Percentiles rank a stretch among this genome's conserved stretches.
Evolutionary conservation across 495 filamentous ascomycete genomes (phyloP).

Genomic region (Penicillium pancosmium): DNA sequence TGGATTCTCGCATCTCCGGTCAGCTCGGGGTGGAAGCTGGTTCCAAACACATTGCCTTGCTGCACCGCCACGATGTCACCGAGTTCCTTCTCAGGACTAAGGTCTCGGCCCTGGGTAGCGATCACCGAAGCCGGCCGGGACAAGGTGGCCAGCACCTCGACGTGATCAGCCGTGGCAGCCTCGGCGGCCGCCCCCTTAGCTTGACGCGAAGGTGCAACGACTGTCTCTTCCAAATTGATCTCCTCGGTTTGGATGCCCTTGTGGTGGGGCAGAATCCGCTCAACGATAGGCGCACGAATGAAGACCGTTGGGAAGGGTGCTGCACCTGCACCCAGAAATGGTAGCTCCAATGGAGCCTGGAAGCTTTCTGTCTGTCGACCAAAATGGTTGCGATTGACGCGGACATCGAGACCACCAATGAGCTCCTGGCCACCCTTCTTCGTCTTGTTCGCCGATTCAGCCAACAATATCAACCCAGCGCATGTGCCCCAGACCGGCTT

Average conservation of each 20-base stretch:
- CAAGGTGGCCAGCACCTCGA: conserved; percentile 54
- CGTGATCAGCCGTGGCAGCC: conserved; percentile 46
- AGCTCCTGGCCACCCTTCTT: conserved; percentile 93
- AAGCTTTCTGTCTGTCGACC: conserved; percentile 95
- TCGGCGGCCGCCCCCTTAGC: conserved; percentile 44
- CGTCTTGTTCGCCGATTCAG: conserved; percentile 83
- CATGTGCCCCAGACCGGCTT: conserved; percentile 97
- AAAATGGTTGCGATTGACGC: conserved; percentile 94
- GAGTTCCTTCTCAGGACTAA: conserved; percentile 49
- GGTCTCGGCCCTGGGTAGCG: conserved; percentile 40
- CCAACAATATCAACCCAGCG: conserved; percentile 89
- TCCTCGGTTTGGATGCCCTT: conserved; percentile 55
- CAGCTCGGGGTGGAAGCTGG: conserved; percentile 95
- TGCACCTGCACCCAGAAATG: conserved; percentile 62
- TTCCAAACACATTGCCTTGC: conserved; percentile 94
- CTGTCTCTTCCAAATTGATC: conserved; percentile 55
- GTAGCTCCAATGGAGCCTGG: conserved; percentile 71
- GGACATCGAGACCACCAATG: conserved; percentile 88
- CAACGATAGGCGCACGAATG: conserved; percentile 92
- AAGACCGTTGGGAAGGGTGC: conserved; percentile 80
- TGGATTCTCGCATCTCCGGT: conserved; percentile 90
- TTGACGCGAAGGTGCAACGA: conserved; percentile 66
- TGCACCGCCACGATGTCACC: conserved; percentile 88
- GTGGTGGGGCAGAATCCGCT: conserved; percentile 68
- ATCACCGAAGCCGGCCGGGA: conserved; percentile 47